These are phyloP conservation scores for Rhodofomes roseus DNA, from an alignment of 1,284 basidiomycete genomes.

Conservation along the genomic window DNA sequence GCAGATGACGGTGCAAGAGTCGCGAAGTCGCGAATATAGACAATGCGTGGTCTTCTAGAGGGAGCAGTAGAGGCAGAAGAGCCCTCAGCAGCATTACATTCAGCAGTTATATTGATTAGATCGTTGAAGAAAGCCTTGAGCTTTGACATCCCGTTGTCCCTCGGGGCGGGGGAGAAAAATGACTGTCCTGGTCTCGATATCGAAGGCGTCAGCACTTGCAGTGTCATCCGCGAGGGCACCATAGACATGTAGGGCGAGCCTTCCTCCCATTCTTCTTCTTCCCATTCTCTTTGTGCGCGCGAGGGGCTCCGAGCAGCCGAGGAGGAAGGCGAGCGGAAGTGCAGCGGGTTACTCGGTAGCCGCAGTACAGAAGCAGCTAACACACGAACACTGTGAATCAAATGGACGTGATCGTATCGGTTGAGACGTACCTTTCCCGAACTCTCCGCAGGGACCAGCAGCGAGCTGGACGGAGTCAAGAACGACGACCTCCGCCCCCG, in stretches of 20 bases:
- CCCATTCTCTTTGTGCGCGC: slow-evolving; percentile 23
- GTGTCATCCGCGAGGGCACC: slow-evolving; percentile 49
- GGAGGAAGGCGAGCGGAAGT: slow-evolving; percentile 45
- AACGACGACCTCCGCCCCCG: slow-evolving; percentile 75
- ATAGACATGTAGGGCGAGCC: slow-evolving; percentile 28
- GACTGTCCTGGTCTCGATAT: slow-evolving; percentile 35
- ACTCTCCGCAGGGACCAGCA: slow-evolving; percentile 75
- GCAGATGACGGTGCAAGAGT: slow-evolving; percentile 70
- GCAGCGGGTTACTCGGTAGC: slow-evolving; percentile 67
- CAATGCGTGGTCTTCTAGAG: slow-evolving; percentile 57
- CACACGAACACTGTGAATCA: slow-evolving; percentile 2
- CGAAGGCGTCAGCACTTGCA: slow-evolving; percentile 52
- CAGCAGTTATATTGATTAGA: slow-evolving; percentile 57
- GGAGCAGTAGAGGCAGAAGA: slow-evolving; percentile 17
- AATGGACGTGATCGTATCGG: background rate
- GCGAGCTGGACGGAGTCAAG: slow-evolving; percentile 79
- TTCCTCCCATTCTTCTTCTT: slow-evolving; percentile 54
- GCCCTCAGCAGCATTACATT: slow-evolving; percentile 18
- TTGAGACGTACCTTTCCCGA: slow-evolving; percentile 57
- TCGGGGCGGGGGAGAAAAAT: slow-evolving; percentile 26
- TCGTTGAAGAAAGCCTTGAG: slow-evolving; percentile 71
- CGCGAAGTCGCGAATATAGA: slow-evolving; percentile 80
- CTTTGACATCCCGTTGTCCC: slow-evolving; percentile 43
- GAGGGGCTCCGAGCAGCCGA: slow-evolving; percentile 23
- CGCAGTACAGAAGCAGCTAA: slow-evolving; percentile 63